A percentile compares a stretch with the other conserved stretches of the same genome.
These are phyloP conservation scores for Apiospora saccharicola DNA, from an alignment of 2,329 filamentous ascomycete genomes.

Conservation along the genomic window DNA sequence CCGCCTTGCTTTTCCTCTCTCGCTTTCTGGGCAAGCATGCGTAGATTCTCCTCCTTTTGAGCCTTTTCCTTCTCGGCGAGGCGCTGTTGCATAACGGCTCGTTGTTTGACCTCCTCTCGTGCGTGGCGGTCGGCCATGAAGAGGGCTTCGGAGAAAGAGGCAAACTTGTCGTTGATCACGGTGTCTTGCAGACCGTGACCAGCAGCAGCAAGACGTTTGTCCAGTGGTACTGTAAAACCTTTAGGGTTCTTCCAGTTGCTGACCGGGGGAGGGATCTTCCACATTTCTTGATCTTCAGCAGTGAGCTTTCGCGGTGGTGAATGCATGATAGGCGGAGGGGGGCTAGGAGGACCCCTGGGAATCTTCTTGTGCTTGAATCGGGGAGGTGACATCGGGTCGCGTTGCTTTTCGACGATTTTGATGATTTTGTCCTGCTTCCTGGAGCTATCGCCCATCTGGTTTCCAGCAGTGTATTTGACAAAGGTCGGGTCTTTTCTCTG, in stretches of 20 bases:
- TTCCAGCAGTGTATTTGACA: conserved; percentile 93
- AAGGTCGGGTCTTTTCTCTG: conserved; percentile 86
- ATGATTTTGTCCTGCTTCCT: conserved; percentile 95
- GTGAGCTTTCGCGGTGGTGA: conserved; percentile 94
- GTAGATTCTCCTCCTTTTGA: conserved; percentile 91
- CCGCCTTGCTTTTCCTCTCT: conserved; percentile 76
- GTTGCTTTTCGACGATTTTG: conserved; percentile 95
- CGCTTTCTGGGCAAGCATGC: conserved; percentile 88
- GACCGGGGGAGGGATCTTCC: conserved; percentile 77
- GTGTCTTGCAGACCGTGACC: conserved; percentile 91
- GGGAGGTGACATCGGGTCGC: conserved; percentile 94
- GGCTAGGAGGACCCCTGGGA: conserved; percentile 63
- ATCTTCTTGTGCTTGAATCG: conserved; percentile 99
- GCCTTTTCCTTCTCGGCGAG: conserved; percentile 96
- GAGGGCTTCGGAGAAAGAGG: conserved; percentile 91
- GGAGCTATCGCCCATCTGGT: conserved; percentile 90
- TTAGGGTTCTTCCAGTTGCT: conserved; percentile 59
- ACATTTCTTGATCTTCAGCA: conserved; percentile 95
- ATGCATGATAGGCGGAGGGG: conserved; percentile 93
- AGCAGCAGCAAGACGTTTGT: conserved; percentile 94
- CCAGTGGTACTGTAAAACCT: conserved; percentile 93
- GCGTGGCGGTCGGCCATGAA: conserved; percentile 96
- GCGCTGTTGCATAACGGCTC: conserved; percentile 93
- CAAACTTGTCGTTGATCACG: conserved; percentile 98
- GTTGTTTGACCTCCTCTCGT: conserved; percentile 91